phyloP scores from a whole-genome alignment of 164 flowering plant genomes.

The Umbellularia californica region DNA sequence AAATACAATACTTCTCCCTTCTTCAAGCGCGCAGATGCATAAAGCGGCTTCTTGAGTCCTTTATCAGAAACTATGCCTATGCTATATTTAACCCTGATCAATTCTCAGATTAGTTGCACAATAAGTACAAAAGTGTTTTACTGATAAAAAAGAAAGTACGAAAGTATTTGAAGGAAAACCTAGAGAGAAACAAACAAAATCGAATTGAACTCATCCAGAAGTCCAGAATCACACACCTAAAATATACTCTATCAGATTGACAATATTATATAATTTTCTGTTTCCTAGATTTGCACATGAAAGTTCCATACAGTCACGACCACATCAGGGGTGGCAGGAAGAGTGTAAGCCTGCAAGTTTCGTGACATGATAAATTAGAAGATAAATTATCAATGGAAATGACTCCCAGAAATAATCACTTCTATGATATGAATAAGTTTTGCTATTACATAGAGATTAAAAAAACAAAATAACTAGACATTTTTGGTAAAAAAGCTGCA shows the following conservation, averaged over 20 bases:
- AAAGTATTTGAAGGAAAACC: neutral
- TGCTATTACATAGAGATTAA: neutral
- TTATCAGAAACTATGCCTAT: slow-evolving; percentile 93
- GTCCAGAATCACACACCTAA: neutral
- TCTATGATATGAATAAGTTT: neutral
- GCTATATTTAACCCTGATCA: slow-evolving; percentile 81
- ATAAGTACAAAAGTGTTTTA: slow-evolving; percentile 7
- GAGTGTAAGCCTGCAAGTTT: no score
- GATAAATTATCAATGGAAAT: neutral
- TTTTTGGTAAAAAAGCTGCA: neutral
- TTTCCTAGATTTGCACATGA: neutral
- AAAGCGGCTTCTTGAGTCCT: slow-evolving; percentile 84
- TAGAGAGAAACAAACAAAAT: neutral
- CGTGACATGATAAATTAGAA: neutral
- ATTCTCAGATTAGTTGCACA: slow-evolving; percentile 5
- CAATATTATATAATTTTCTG: neutral
- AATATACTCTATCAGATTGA: neutral
- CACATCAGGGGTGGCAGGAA: no score
- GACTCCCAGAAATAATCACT: neutral
- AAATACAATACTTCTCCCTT: slow-evolving; percentile 93
- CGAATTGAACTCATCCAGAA: neutral
- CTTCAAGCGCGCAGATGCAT: slow-evolving; percentile 93
- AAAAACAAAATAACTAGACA: neutral
- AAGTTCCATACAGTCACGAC: no score
- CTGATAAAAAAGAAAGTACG: no score